Percentiles rank a stretch among this genome's conserved stretches.
These are phyloP conservation scores for Ophiostoma pallidulum DNA, from an alignment of 2,329 filamentous ascomycete species.

Conservation along the genomic window DNA sequence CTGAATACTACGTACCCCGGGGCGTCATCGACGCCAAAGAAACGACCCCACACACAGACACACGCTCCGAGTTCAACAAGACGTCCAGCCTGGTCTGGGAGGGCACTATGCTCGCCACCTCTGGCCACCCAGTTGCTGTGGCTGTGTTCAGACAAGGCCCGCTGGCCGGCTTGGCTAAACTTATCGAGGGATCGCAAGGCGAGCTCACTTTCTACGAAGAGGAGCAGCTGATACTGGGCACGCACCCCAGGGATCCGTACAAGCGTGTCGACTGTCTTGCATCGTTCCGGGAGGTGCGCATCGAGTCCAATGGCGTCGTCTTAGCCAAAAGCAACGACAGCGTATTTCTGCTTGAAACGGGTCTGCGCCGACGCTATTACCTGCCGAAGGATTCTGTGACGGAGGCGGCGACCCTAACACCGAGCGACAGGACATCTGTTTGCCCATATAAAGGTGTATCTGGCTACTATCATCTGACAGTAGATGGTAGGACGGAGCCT, in stretches of 20 bases:
- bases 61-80: neutral
- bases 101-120: slow-evolving; percentile 16
- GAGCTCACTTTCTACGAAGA: slow-evolving; percentile 31
- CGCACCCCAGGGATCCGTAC: slow-evolving; percentile 58
- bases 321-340: slow-evolving; percentile 37
- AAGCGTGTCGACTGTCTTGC: slow-evolving; percentile 53
- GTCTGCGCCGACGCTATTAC: slow-evolving; percentile 50
- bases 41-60: too few species aligned
- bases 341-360: slow-evolving; percentile 52
- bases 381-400: slow-evolving; percentile 40
- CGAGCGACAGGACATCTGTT: slow-evolving; percentile 42
- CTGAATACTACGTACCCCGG: slow-evolving; percentile 26
- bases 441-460: slow-evolving; percentile 63
- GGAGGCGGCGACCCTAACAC: slow-evolving; percentile 33
- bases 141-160: slow-evolving; percentile 12
- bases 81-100: slow-evolving; percentile 15
- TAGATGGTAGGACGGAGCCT: slow-evolving; percentile 34
- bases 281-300: slow-evolving; percentile 42
- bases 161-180: slow-evolving; percentile 18
- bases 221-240: slow-evolving; percentile 25
- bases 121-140: slow-evolving; percentile 18
- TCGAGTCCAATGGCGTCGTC: slow-evolving; percentile 36
- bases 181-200: slow-evolving; percentile 24
- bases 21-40: slow-evolving; percentile 15
- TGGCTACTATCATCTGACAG: slow-evolving; percentile 48